These are phyloP conservation scores for Apiospora rasikravindrae DNA, from an alignment of 2,329 filamentous ascomycete genomes.

Conservation along the genomic window DNA sequence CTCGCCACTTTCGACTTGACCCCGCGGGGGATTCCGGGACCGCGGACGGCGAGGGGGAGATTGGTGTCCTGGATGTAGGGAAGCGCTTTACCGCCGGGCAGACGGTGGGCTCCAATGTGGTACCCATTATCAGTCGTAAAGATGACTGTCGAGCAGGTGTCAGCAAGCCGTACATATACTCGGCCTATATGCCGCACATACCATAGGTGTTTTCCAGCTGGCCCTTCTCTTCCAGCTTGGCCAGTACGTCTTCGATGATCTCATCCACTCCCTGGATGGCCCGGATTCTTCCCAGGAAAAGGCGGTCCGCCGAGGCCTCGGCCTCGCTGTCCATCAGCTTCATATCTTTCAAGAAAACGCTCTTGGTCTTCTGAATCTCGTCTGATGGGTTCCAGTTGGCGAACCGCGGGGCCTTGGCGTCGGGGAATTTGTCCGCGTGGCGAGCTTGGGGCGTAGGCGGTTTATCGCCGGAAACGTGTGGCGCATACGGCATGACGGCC, in stretches of 20 bases:
- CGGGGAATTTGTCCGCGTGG: not conserved
- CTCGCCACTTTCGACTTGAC: conserved; percentile 42
- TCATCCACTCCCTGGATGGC: conserved; percentile 53
- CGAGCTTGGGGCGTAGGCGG: not conserved
- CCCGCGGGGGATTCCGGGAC: conserved; percentile 46
- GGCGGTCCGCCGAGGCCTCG: conserved; percentile 44
- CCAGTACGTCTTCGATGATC: conserved; percentile 47
- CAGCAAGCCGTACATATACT: not conserved
- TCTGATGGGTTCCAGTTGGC: not conserved
- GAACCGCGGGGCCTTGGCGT: not conserved
- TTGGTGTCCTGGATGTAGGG: conserved; percentile 53
- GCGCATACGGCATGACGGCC: not conserved
- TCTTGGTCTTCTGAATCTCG: not conserved
- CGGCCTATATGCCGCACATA: not conserved
- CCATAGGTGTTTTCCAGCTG: conserved; percentile 41
- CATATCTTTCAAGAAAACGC: not conserved
- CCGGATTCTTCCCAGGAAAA: conserved; percentile 48
- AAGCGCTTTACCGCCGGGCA: conserved; percentile 52
- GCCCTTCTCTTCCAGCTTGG: conserved; percentile 37
- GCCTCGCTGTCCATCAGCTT: conserved; percentile 29
- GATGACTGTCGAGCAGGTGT: conserved; percentile 25
- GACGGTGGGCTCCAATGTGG: conserved; percentile 53
- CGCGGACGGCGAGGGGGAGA: conserved; percentile 51
- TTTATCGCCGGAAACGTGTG: not conserved
- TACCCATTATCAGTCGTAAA: conserved; percentile 55